A percentile compares a stretch with the other conserved stretches of the same genome.
Evolutionary conservation across 768 basidiomycete genomes (phyloP).

Genomic region (Hypholoma fasciculare): DNA sequence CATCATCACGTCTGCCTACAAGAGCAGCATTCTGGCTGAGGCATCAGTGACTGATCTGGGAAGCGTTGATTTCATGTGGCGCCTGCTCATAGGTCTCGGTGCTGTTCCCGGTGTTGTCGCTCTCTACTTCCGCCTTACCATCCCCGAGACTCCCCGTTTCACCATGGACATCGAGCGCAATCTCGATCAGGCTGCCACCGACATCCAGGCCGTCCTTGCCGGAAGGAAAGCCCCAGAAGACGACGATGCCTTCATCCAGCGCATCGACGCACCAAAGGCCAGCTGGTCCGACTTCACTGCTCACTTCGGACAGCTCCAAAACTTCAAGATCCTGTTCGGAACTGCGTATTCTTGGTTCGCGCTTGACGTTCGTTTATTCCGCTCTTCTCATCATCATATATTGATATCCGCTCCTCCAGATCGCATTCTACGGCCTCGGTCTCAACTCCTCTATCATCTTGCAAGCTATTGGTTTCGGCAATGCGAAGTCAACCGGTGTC

Average conservation of each 20-base stretch:
- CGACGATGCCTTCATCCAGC: constrained; percentile 57
- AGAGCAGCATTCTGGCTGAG: constrained; percentile 47
- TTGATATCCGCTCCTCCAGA: constrained; percentile 34
- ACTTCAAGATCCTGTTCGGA: constrained; percentile 79
- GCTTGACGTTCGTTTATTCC: constrained; percentile 58
- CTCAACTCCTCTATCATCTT: constrained; percentile 82
- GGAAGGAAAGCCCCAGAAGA: constrained; percentile 47
- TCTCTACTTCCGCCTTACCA: constrained; percentile 91
- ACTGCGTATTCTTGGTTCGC: constrained; percentile 88
- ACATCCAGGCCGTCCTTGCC: constrained; percentile 69
- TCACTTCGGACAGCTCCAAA: constrained; percentile 74
- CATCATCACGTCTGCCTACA: constrained; percentile 69
- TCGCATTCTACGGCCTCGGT: constrained; percentile 88
- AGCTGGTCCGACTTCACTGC: constrained; percentile 61
- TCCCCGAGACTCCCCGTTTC: constrained; percentile 88
- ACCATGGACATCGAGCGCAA: constrained; percentile 94
- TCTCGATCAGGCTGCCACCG: constrained; percentile 68
- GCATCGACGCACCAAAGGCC: constrained; percentile 70
- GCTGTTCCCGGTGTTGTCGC: constrained; percentile 80
- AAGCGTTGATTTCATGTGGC: constrained; percentile 80
- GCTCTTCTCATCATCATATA: background rate
- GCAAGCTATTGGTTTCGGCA: constrained; percentile 72
- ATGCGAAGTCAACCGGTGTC: constrained; percentile 31
- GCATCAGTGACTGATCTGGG: constrained; percentile 34
- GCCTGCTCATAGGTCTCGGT: constrained; percentile 85